Evolutionary conservation across 257 asterid genomes (phyloP), one percentile per base, ranked within the genome.

Genomic region (Oldenlandia corymbosa): DNA sequence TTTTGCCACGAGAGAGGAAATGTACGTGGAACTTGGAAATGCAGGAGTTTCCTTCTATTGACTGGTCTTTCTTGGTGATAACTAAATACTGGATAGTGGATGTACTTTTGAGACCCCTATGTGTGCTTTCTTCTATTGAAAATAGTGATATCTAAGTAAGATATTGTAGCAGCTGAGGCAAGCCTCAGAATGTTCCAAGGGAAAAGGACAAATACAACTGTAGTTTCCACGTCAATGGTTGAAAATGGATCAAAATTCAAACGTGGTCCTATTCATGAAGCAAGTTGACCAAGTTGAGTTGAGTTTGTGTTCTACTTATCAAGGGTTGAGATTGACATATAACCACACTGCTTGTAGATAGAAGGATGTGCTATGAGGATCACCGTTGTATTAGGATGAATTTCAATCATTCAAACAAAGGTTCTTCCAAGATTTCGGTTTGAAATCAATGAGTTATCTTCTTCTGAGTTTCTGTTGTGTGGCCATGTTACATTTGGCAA

Each of bases 121-220:
- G 76, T 73, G 85, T 81, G 86, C 76, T 65, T 62, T n/a, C 49
- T 65, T 73, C 78, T 67, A 70, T 74, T 69, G 77, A 68, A 64
- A 63, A 61, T 50, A 61, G 79, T 62, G 75, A 76, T 77, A 73
- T 75, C 74, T 37, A 50, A 48, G 59, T 66, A 56, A 59, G 61
- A 57, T 66, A 51, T 66, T 67, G 73, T 70, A 51, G 66, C 68
- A 66, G 57, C 64, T 61, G 70, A 72, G 68, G 66, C 67, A 31
- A 67, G 68, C 58, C 53, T 62, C 42, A 46, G 60, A 73, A 67
- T 68, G 70, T 62, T 75, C 66, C 69, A 48, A 69, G 60, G 70
- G 73, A 70, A 75, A 78, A 69, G 71, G 85, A 78, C 81, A 67
- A 36, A 50, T 69, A 75, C 78, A 76, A 67, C 74, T 71, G 72